These are phyloP conservation scores for Microsporum audouinii DNA, from an alignment of 2,329 filamentous ascomycete species.

Conservation along the genomic window DNA sequence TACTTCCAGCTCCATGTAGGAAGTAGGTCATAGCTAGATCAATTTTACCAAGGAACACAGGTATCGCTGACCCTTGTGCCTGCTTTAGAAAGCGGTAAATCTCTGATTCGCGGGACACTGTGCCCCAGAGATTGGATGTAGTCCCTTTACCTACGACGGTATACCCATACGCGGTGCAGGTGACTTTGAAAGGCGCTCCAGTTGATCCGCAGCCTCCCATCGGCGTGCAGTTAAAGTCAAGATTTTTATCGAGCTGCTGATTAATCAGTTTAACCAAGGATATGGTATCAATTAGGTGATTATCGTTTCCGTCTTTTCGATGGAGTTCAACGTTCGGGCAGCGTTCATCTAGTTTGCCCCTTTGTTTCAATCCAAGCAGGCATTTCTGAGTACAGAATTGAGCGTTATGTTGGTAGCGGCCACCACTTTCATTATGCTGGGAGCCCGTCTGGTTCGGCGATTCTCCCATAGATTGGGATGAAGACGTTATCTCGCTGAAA, in stretches of 20 bases:
- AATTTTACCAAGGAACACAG: conserved; percentile 21
- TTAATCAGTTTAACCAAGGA: conserved; percentile 18
- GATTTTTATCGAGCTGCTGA: conserved; percentile 20
- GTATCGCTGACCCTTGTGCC: conserved; percentile 21
- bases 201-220: conserved; percentile 19
- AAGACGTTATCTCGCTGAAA: conserved; percentile 19
- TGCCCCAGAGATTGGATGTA: conserved; percentile 18
- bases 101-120: conserved; percentile 19
- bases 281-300: conserved; percentile 16
- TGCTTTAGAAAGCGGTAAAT: conserved; percentile 19
- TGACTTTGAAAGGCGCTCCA: conserved; percentile 24
- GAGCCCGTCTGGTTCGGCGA: conserved; percentile 3
- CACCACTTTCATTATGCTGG: neutral
- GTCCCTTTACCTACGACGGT: conserved; percentile 24
- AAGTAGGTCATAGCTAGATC: conserved; percentile 20
- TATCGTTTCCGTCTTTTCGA: conserved; percentile 6
- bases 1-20: conserved; percentile 20
- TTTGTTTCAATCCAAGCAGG: conserved; percentile 19
- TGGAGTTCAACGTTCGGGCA: conserved; percentile 22
- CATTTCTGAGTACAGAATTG: conserved; percentile 23
- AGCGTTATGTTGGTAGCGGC: conserved; percentile 9
- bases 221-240: conserved; percentile 21
- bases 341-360: conserved; percentile 14
- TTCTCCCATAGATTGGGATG: neutral
- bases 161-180: conserved; percentile 18